phyloP scores from a whole-genome alignment of 108 stramenopile genomes.

The Skeletonema potamos region DNA sequence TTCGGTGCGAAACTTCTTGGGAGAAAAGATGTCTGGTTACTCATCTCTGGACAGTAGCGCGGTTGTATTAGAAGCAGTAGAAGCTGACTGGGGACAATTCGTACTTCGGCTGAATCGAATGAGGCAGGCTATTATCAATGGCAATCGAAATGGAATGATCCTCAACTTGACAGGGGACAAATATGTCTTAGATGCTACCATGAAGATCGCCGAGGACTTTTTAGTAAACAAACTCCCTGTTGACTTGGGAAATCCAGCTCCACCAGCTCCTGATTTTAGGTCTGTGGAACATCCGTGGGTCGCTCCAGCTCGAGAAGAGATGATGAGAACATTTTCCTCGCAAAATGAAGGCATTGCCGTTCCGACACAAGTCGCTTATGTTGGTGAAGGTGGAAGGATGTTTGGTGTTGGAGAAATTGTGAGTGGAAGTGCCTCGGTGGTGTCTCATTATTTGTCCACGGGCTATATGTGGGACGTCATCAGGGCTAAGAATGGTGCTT shows the following conservation, averaged over 20 bases:
- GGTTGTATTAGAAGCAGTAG: constrained; percentile 56
- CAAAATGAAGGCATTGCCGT: constrained; percentile 75
- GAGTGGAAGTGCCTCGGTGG: constrained; percentile 64
- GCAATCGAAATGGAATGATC: constrained; percentile 67
- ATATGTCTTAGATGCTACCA: constrained; percentile 46
- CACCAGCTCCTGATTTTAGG: constrained; percentile 55
- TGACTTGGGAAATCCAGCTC: constrained; percentile 33
- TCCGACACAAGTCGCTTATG: constrained; percentile 84
- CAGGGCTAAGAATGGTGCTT: constrained; percentile 85
- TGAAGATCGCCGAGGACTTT: constrained; percentile 52
- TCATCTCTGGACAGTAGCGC: constrained; percentile 58
- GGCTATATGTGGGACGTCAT: constrained; percentile 85
- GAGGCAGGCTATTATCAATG: constrained; percentile 48
- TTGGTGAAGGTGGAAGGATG: constrained; percentile 83
- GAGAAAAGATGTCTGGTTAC: constrained; percentile 82
- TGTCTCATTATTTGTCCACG: constrained; percentile 70
- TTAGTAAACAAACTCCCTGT: constrained; percentile 45
- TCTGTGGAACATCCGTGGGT: constrained; percentile 68
- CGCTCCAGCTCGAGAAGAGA: constrained; percentile 48
- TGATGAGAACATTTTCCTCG: constrained; percentile 38
- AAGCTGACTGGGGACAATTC: constrained; percentile 74
- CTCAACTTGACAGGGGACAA: constrained; percentile 86
- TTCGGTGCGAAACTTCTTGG: constrained; percentile 52
- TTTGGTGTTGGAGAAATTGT: constrained; percentile 71
- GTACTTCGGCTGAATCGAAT: constrained; percentile 45